A percentile compares a stretch with the other conserved stretches of the same genome.
phyloP scores from a whole-genome alignment of 371 early-diverging fungal genomes.

The Thermomucor indicae-seudaticae region DNA sequence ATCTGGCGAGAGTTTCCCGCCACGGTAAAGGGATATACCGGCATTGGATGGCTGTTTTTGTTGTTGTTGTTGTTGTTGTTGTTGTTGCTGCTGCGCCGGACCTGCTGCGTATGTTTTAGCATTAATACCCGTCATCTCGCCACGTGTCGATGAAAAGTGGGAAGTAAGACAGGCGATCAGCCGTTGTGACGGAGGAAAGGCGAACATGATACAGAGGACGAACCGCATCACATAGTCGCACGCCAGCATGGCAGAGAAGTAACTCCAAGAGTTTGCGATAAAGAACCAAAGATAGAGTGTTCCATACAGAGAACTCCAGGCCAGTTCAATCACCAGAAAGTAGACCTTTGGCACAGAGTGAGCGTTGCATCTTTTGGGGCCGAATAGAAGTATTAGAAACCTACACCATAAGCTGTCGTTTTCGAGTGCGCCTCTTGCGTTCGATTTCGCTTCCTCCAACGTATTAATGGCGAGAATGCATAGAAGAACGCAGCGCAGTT shows the following conservation, averaged over 20 bases:
- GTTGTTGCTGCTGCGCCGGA: too few species aligned
- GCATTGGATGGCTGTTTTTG: too few species aligned
- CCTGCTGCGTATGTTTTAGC: too few species aligned
- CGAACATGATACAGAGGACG: constrained; percentile 13
- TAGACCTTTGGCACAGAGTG: constrained; percentile 7
- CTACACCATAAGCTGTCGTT: constrained; percentile 20
- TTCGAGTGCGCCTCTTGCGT: constrained; percentile 11
- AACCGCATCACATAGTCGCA: constrained; percentile 12
- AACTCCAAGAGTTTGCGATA: constrained; percentile 5
- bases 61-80: too few species aligned
- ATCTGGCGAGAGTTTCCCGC: too few species aligned
- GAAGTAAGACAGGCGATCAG: constrained; percentile 8
- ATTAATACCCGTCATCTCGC: too few species aligned
- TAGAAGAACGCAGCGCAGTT: constrained; percentile 2
- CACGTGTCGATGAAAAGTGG: constrained; percentile 8
- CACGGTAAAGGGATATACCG: too few species aligned
- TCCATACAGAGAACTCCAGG: constrained; percentile 10
- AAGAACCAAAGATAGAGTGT: constrained; percentile 17
- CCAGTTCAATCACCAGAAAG: constrained; percentile 8
- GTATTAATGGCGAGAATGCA: constrained; percentile 8
- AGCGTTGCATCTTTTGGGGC: background rate
- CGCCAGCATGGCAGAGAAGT: constrained; percentile 5
- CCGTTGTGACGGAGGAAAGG: constrained; percentile 10
- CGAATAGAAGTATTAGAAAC: background rate
- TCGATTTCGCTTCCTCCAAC: constrained; percentile 1